Conservation (phyloP, 1,139 yeast genomes). For the Debaryomycetaceae sp. region DNA sequence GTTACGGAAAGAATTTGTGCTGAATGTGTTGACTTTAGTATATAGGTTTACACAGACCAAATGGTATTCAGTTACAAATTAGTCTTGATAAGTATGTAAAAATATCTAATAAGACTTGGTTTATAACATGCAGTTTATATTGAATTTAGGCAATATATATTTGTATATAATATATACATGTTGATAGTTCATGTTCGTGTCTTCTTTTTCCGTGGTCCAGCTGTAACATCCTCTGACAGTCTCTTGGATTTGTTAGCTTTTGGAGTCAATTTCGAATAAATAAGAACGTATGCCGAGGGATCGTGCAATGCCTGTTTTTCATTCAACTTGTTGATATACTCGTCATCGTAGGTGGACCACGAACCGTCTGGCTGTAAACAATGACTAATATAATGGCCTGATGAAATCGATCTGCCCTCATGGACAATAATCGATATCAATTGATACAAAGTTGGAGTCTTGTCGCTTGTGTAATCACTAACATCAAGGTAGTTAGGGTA, state of each 20-base stretch:
- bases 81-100: neutral
- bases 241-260: conserved; percentile 9
- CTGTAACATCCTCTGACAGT: conserved; percentile 1
- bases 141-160: neutral
- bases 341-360: conserved; percentile 96
- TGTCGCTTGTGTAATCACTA: conserved; percentile 53
- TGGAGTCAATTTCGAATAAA: conserved; percentile 71
- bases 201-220: conserved; percentile 2
- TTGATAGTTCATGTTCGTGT: neutral
- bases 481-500: conserved; percentile 79
- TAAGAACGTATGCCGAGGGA: conserved; percentile 84
- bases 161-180: neutral
- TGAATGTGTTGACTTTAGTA: neutral
- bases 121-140: neutral
- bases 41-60: neutral
- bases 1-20: neutral
- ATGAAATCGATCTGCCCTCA: conserved; percentile 87
- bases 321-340: conserved; percentile 68
- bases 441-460: conserved; percentile 59
- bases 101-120: neutral
- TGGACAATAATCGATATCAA: conserved; percentile 87
- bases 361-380: conserved; percentile 88
- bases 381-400: conserved; percentile 92
- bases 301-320: conserved; percentile 76
- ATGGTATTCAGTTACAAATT: neutral